These are phyloP conservation scores for Musa balbisiana DNA, from an alignment of 202 grass and related monocot species.

Conservation along the genomic window DNA sequence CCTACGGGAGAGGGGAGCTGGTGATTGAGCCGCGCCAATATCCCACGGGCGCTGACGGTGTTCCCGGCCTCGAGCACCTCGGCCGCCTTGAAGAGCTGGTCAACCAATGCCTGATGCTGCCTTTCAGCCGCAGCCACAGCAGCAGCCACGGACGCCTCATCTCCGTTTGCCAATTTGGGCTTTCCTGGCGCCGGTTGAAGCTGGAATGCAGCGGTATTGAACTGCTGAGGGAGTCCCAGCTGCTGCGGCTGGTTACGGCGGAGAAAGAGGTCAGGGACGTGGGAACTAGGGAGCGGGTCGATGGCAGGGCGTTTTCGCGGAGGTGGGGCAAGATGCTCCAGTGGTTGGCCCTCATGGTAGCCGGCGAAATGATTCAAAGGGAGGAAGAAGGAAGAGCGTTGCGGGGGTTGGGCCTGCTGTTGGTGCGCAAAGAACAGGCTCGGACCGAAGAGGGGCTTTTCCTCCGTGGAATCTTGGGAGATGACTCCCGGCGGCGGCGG, in stretches of 20 bases:
- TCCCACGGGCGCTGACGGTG: slow-evolving; percentile 54
- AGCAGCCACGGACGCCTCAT: not conserved
- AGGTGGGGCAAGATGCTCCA: not conserved
- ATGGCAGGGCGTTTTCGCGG: slow-evolving; percentile 27
- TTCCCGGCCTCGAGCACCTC: slow-evolving; percentile 68
- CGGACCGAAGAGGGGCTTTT: not conserved
- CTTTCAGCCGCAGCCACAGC: not conserved
- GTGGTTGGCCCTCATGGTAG: not conserved
- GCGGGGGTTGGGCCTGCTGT: not conserved
- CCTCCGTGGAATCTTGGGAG: slow-evolving; percentile 1
- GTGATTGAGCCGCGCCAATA: slow-evolving; percentile 87
- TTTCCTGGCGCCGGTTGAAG: not conserved
- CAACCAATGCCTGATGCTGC: slow-evolving; percentile 25
- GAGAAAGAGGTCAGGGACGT: slow-evolving; percentile 18
- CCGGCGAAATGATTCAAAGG: not conserved
- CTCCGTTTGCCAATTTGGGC: not conserved
- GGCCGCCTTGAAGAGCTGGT: slow-evolving; percentile 66
- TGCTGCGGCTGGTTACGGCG: slow-evolving; percentile 18
- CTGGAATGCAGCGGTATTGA: slow-evolving; percentile 2
- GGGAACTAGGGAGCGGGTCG: slow-evolving; percentile 11
- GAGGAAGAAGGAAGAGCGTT: not conserved
- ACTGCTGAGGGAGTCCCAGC: not conserved
- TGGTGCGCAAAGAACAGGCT: not conserved
- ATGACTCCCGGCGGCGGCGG: slow-evolving; percentile 2
- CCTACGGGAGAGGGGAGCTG: slow-evolving; percentile 45